Conservation (phyloP, 768 basidiomycete genomes). For the Leccinum uliginosum region DNA sequence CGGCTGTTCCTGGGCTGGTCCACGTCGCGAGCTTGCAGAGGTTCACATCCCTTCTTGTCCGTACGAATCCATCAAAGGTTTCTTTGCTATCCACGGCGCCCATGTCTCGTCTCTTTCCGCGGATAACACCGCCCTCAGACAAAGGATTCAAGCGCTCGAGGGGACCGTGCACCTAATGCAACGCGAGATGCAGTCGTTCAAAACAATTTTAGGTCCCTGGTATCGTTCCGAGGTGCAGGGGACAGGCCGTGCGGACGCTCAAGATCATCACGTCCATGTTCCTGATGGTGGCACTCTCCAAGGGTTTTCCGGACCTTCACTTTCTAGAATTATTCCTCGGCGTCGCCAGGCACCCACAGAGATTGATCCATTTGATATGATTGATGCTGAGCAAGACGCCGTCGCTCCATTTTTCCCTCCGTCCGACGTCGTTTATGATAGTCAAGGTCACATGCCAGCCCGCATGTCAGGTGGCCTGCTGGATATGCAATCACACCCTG, state of each 20-base stretch:
- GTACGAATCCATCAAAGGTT: slow-evolving; percentile 60
- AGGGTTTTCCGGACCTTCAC: slow-evolving; percentile 16
- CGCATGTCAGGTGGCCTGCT: slow-evolving; percentile 15
- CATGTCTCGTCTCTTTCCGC: slow-evolving; percentile 43
- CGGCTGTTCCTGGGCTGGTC: slow-evolving; percentile 55
- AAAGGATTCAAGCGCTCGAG: slow-evolving; percentile 57
- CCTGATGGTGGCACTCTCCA: slow-evolving; percentile 10
- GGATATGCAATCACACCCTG: slow-evolving; percentile 21
- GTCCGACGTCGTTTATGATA: slow-evolving; percentile 27
- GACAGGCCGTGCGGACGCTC: slow-evolving; percentile 10
- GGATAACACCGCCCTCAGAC: slow-evolving; percentile 63
- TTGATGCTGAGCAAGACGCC: slow-evolving; percentile 23
- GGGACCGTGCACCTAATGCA: slow-evolving; percentile 45
- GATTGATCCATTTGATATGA: slow-evolving; percentile 15
- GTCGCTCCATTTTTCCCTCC: slow-evolving; percentile 22
- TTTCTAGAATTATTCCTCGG: slow-evolving; percentile 10
- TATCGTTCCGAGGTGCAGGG: slow-evolving; percentile 37
- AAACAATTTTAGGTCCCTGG: slow-evolving; percentile 65
- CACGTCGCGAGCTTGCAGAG: slow-evolving; percentile 32
- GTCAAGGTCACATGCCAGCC: slow-evolving; percentile 11
- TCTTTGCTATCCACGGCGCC: slow-evolving; percentile 43
- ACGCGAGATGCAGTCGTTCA: slow-evolving; percentile 54
- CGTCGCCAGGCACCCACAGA: slow-evolving; percentile 11
- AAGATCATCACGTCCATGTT: slow-evolving; percentile 6
- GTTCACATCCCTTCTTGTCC: slow-evolving; percentile 44